Evolutionary conservation across 2,329 filamentous ascomycete genomes (phyloP), one percentile per base, ranked within the genome.

Genomic region (Colletotrichum brevisporum): DNA sequence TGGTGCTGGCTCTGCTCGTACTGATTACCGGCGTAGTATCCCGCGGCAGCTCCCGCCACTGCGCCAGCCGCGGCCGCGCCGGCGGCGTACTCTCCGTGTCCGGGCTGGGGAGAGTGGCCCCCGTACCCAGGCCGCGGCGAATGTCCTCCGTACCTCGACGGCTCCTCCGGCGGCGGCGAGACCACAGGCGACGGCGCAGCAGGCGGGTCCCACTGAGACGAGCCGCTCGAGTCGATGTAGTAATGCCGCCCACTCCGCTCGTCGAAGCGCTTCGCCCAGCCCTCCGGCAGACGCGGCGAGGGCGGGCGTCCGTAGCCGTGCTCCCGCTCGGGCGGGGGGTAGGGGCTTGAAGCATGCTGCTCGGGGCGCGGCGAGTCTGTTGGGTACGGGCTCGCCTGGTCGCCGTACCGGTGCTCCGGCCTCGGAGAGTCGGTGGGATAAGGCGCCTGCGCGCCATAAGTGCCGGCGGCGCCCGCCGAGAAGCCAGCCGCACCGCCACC

Each of bases 261-360:
- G 71, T 90, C 88, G 79, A 84, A 90, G 73, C 88, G 84, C 52
- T 86, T 81, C 24, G 79, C 75, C 88, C 88, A 90, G 73, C 87
- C 88, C 54, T 81, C 72, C 26, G 88, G 81, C 59, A 88, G 78
- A 41, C 83, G 79, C 51, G 87, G 82, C 57, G 31, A 52, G 2
- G 41, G 64, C 5, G 74, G 71, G 6, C 67, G 57, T 16, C 41
- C 45, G 72, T 76, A 18, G 63, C 65, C 45, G 70, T 74, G 10
- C 36, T 74, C 72, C 26, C 73, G 72, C 50, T 56, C 47, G 1
- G 64, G 51, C 24, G 54, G 68, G 9, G 63, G 63, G 16, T 48
- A 55, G 1, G 27, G 31, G 24, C 27, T 39, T 2, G 27, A 36
- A 13, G 63, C 45, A 68, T 74, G 10, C 36, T 74, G 72, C 50